Conservation (phyloP, 2,329 filamentous ascomycete species). For the Dryadomyces sulphureus region DNA sequence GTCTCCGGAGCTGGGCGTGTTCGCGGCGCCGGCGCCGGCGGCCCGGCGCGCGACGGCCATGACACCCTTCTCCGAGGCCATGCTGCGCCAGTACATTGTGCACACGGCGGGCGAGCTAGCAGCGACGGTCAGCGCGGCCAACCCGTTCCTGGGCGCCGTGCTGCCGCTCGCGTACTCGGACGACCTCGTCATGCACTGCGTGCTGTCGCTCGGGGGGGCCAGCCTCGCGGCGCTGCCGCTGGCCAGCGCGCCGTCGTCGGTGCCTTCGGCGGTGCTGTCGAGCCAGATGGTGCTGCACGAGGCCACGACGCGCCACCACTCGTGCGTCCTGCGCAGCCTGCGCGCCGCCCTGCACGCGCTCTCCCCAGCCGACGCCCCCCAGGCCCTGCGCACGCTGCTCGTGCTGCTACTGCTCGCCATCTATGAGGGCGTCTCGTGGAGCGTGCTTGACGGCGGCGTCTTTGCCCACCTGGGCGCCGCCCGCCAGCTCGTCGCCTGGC, state of each 20-base stretch:
- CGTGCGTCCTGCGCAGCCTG: constrained; percentile 10
- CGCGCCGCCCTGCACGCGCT: constrained; percentile 8
- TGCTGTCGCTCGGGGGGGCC: constrained; percentile 10
- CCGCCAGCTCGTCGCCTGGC: constrained; percentile 12
- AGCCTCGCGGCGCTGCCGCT: constrained; percentile 3
- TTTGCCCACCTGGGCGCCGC: constrained; percentile 11
- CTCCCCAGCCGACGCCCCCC: constrained; percentile 5
- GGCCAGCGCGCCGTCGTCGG: not conserved
- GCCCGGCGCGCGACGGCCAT: constrained; percentile 6
- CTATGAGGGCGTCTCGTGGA: constrained; percentile 11
- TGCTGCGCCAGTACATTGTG: constrained; percentile 11
- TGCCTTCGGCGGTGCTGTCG: not conserved
- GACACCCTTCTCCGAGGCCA: constrained; percentile 9
- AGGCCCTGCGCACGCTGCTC: constrained; percentile 10
- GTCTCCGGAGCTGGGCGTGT: not conserved
- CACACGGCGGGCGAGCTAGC: constrained; percentile 5
- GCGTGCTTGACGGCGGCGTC: constrained; percentile 8
- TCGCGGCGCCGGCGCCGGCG: not conserved
- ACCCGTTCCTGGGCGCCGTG: constrained; percentile 9
- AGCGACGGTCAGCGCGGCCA: constrained; percentile 5
- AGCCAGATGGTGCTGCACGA: constrained; percentile 3
- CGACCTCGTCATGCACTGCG: constrained; percentile 14
- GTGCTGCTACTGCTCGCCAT: constrained; percentile 8
- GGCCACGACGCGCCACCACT: constrained; percentile 11
- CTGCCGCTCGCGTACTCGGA: constrained; percentile 12